A percentile compares a stretch with the other conserved stretches of the same genome.
Conservation (phyloP, 2,329 filamentous ascomycete species). For the Tothia fuscella region DNA sequence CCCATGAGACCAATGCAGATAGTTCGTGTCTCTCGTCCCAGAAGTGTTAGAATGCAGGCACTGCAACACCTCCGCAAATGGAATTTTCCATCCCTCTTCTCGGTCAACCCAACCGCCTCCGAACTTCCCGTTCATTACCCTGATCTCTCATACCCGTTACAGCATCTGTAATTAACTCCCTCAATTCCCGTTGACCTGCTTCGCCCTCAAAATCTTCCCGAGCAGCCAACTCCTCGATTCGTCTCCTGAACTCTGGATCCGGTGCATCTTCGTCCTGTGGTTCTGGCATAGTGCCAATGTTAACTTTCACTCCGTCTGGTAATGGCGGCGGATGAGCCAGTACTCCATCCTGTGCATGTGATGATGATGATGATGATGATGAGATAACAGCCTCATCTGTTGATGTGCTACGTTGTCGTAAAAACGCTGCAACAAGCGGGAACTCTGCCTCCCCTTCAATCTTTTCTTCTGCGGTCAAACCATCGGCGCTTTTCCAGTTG, state of each 20-base stretch:
- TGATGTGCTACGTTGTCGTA: slow-evolving; percentile 28
- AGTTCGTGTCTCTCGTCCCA: no score
- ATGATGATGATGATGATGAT: slow-evolving; percentile 21
- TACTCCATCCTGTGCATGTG: slow-evolving; percentile 4
- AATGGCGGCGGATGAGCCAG: slow-evolving; percentile 45
- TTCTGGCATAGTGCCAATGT: slow-evolving; percentile 61
- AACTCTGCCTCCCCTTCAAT: slow-evolving; percentile 69
- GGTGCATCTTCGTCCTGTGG: slow-evolving; percentile 49
- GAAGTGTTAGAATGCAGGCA: no score
- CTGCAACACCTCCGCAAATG: no score
- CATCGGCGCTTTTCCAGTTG: slow-evolving; percentile 56
- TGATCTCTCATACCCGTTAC: slow-evolving; percentile 55
- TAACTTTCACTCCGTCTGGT: slow-evolving; percentile 66
- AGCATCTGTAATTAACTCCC: slow-evolving; percentile 69
- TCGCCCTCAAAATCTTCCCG: slow-evolving; percentile 74
- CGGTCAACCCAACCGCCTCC: slow-evolving; percentile 25
- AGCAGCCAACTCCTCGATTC: slow-evolving; percentile 80
- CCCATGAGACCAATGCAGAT: no score
- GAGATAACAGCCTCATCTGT: slow-evolving; percentile 17
- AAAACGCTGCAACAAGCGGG: slow-evolving; percentile 61
- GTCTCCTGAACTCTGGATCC: slow-evolving; percentile 70
- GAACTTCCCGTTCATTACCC: no score
- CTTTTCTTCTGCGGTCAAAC: slow-evolving; percentile 68
- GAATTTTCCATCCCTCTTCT: background rate
- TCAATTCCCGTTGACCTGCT: slow-evolving; percentile 66